Evolutionary conservation across 2,329 filamentous ascomycete species (phyloP).

Genomic region (Coniella lustricola): DNA sequence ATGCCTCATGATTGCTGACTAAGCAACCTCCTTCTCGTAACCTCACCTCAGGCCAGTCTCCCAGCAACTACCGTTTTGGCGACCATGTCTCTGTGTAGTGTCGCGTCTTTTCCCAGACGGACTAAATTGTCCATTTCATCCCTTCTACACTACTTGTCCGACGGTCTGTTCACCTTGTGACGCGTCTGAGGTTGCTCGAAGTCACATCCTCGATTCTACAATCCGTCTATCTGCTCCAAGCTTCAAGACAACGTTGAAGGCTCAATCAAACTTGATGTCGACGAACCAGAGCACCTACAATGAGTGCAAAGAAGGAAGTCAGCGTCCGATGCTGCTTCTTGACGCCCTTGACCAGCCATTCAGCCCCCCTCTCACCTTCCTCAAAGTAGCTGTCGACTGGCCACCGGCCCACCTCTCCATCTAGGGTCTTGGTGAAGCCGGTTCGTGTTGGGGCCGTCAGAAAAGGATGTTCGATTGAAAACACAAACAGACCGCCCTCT

Average conservation of each 20-base stretch:
- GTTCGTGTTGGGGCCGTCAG: slow-evolving; percentile 33
- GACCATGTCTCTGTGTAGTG: too few relatives aligned
- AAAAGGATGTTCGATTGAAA: slow-evolving; percentile 42
- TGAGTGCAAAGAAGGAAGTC: slow-evolving; percentile 31
- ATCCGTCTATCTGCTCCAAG: slow-evolving; percentile 34
- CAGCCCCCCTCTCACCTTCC: slow-evolving; percentile 33
- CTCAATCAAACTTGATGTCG: too few relatives aligned
- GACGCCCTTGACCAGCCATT: slow-evolving; percentile 36
- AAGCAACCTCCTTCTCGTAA: not conserved
- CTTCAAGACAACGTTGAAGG: slow-evolving; percentile 32
- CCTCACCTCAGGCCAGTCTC: too few relatives aligned
- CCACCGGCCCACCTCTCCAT: slow-evolving; percentile 30
- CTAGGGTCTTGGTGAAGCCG: slow-evolving; percentile 19
- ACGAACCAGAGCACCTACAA: slow-evolving; percentile 28
- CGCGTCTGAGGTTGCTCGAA: slow-evolving; percentile 14
- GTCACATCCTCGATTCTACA: slow-evolving; percentile 22
- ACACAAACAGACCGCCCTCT: slow-evolving; percentile 32
- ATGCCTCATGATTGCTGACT: not conserved
- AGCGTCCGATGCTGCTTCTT: slow-evolving; percentile 41
- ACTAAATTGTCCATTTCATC: too few relatives aligned
- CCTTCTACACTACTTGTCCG: too few relatives aligned
- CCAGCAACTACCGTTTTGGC: too few relatives aligned
- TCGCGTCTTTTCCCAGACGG: too few relatives aligned
- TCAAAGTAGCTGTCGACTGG: slow-evolving; percentile 33
- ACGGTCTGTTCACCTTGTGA: not conserved